These are phyloP conservation scores for Xylaria hypoxylon DNA, from an alignment of 2,329 filamentous ascomycete species.

Conservation along the genomic window DNA sequence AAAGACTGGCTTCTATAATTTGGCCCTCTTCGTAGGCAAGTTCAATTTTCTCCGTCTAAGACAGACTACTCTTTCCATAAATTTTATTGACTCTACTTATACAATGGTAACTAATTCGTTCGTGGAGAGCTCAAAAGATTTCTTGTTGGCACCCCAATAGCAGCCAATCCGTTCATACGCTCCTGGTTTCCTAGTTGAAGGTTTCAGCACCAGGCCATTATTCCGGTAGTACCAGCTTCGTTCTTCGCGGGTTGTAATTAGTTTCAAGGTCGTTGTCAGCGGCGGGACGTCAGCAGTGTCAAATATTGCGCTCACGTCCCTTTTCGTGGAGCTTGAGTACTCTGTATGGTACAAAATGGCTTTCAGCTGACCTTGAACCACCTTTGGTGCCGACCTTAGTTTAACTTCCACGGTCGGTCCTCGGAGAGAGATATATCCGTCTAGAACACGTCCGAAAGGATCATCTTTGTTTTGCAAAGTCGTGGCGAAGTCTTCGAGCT, in stretches of 20 bases:
- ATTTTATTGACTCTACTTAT: neutral
- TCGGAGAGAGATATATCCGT: slow-evolving; percentile 19
- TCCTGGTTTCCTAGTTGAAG: neutral
- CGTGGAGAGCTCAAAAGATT: slow-evolving; percentile 8
- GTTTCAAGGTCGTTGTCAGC: neutral
- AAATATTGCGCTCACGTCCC: slow-evolving; percentile 12
- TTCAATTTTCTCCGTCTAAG: too few species aligned
- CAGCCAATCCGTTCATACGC: slow-evolving; percentile 25
- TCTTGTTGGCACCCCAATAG: slow-evolving; percentile 19
- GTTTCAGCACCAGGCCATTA: slow-evolving; percentile 14
- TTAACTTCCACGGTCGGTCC: slow-evolving; percentile 16
- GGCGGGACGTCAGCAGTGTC: slow-evolving; percentile 10
- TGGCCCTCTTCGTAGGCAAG: too few species aligned
- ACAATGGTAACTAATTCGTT: slow-evolving; percentile 14
- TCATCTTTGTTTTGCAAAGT: slow-evolving; percentile 16
- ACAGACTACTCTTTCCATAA: neutral
- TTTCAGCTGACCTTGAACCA: slow-evolving; percentile 16
- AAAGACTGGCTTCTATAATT: too few species aligned
- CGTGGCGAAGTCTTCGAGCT: slow-evolving; percentile 15
- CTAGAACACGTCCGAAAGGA: slow-evolving; percentile 19
- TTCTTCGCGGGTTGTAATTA: slow-evolving; percentile 15
- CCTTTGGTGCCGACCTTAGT: slow-evolving; percentile 9
- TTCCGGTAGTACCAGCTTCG: slow-evolving; percentile 16
- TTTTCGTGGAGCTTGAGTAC: slow-evolving; percentile 12
- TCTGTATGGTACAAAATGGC: slow-evolving; percentile 5